These are phyloP conservation scores for Darksidea phi DNA, from an alignment of 495 filamentous ascomycete genomes.

Conservation along the genomic window DNA sequence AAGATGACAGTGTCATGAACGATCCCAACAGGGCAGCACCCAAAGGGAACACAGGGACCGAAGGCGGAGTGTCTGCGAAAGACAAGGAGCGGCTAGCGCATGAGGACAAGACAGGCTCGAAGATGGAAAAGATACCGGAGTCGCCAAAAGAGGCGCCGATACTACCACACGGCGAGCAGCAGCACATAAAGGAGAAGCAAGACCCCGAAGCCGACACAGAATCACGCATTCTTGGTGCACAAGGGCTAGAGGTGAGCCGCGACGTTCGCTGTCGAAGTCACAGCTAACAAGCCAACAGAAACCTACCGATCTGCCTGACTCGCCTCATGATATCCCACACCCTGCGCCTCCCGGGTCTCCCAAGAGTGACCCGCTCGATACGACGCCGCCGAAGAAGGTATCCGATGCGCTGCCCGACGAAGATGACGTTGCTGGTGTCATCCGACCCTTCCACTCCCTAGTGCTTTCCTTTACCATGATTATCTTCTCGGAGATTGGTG, in stretches of 20 bases:
- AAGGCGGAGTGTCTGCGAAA: conserved; percentile 83
- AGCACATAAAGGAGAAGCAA: conserved; percentile 49
- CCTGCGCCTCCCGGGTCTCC: conserved; percentile 60
- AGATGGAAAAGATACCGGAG: conserved; percentile 70
- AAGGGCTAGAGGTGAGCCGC: conserved; percentile 65
- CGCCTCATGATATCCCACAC: conserved; percentile 72
- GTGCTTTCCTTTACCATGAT: conserved; percentile 95
- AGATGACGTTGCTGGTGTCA: conserved; percentile 57
- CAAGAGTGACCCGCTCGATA: conserved; percentile 60
- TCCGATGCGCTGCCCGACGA: conserved; percentile 43
- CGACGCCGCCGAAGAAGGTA: conserved; percentile 48
- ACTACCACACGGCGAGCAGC: conserved; percentile 73
- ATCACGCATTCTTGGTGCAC: conserved; percentile 43
- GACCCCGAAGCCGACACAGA: conserved; percentile 41
- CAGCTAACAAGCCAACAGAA: conserved; percentile 56
- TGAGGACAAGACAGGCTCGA: conserved; percentile 58
- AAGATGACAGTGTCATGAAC: conserved; percentile 89
- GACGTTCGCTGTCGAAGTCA: conserved; percentile 6
- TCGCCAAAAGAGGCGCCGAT: conserved; percentile 82
- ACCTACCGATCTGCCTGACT: conserved; percentile 75
- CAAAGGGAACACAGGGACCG: conserved; percentile 83
- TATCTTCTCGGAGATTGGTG: conserved; percentile 92
- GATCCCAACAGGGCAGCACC: conserved; percentile 70
- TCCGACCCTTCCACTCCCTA: conserved; percentile 87
- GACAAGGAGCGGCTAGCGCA: conserved; percentile 64